Evolutionary conservation across 2,329 filamentous ascomycete species (phyloP).

Genomic region (Fusarium sp.): DNA sequence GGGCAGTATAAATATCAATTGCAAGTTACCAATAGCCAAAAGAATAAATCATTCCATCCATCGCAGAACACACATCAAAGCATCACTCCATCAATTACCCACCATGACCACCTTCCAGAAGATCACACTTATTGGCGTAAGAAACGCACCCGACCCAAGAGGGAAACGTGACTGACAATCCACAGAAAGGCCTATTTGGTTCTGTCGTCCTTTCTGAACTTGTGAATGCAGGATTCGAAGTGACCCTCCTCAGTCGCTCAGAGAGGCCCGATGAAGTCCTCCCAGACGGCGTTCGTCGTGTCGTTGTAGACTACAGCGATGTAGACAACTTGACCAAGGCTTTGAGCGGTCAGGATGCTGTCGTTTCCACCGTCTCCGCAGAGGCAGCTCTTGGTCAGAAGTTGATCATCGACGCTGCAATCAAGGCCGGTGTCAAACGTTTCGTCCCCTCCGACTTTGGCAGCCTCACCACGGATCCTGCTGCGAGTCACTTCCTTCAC

Average conservation of each 20-base stretch:
- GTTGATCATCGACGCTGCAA: not conserved
- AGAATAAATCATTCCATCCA: not conserved
- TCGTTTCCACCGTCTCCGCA: not conserved
- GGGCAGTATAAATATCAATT: not conserved
- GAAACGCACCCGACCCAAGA: not conserved
- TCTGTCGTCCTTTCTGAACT: not conserved
- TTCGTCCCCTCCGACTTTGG: not conserved
- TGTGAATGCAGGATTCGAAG: not conserved
- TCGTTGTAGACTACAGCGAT: not conserved
- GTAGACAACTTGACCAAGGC: not conserved
- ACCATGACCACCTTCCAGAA: not conserved
- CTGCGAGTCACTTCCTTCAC: not conserved
- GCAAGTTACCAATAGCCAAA: not conserved
- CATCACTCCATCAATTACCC: not conserved
- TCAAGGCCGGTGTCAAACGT: not conserved
- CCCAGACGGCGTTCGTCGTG: not conserved
- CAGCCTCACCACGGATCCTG: not conserved
- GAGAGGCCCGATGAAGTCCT: not conserved
- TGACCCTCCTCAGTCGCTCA: not conserved
- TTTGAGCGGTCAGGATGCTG: not conserved
- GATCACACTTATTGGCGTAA: not conserved
- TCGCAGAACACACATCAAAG: not conserved
- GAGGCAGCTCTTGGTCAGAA: not conserved
- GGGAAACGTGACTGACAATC: not conserved
- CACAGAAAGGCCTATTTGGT: not conserved